Evolutionary conservation across 768 basidiomycete genomes (phyloP).

Genomic region (Boletus subparvulus): DNA sequence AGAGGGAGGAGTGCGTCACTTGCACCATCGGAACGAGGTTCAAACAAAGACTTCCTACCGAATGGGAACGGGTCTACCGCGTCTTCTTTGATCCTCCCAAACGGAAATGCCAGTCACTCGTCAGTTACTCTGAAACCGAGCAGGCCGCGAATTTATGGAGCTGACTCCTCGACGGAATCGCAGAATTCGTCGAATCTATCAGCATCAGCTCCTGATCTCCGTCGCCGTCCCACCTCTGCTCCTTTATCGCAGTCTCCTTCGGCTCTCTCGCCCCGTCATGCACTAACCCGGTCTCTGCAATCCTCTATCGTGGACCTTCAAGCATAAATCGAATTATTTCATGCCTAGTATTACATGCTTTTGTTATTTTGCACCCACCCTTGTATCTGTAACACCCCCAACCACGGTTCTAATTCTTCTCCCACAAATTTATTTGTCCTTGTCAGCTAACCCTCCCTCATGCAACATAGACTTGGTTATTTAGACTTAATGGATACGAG

Average conservation of each 20-base stretch:
- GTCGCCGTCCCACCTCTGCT: constrained; percentile 8
- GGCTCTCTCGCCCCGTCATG: constrained; percentile 9
- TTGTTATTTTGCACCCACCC: constrained; percentile 18
- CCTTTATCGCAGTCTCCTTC: constrained; percentile 12
- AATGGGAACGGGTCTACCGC: constrained; percentile 14
- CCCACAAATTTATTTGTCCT: constrained; percentile 2
- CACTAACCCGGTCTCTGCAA: constrained; percentile 12
- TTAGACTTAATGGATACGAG: no score
- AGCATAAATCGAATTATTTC: constrained; percentile 26
- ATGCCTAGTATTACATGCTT: constrained; percentile 12
- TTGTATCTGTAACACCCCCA: constrained; percentile 24
- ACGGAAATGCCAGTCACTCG: constrained; percentile 23
- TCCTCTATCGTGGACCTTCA: constrained; percentile 22
- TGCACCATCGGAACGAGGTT: constrained; percentile 31
- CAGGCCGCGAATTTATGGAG: constrained; percentile 10
- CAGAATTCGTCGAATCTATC: constrained; percentile 19
- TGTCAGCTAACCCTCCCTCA: neutral
- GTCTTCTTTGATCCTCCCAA: constrained; percentile 18
- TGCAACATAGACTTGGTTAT: neutral
- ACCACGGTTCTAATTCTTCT: neutral
- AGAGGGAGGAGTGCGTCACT: constrained; percentile 42
- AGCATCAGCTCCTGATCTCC: constrained; percentile 28
- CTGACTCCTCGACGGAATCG: constrained; percentile 4
- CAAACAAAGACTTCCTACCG: constrained; percentile 12
- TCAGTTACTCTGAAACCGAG: constrained; percentile 24